phyloP scores from a whole-genome alignment of 2,329 filamentous ascomycete species.

The Exophiala dermatitidis region DNA sequence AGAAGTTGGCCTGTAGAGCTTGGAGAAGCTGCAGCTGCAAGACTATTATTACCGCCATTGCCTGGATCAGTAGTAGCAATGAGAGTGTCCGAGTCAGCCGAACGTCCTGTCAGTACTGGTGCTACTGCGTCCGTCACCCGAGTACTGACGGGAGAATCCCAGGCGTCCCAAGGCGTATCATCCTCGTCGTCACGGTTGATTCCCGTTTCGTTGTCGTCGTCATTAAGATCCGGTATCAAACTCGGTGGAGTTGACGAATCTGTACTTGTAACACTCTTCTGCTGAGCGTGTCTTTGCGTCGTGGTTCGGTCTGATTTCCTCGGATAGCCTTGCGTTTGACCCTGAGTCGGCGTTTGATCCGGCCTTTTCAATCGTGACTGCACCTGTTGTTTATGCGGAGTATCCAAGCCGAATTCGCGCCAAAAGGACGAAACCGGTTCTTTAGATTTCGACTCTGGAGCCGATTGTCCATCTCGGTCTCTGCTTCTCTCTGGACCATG shows the following conservation, averaged over 20 bases:
- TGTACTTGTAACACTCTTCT: slow-evolving; percentile 21
- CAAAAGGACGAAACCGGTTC: slow-evolving; percentile 40
- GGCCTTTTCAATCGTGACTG: not conserved
- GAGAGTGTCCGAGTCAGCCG: too few species aligned
- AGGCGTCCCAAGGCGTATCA: slow-evolving; percentile 49
- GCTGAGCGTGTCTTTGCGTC: slow-evolving; percentile 13
- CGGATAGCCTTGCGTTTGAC: not conserved
- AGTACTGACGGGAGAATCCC: slow-evolving; percentile 43
- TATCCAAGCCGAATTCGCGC: slow-evolving; percentile 47
- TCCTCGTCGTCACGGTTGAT: slow-evolving; percentile 30
- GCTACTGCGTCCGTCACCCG: not conserved
- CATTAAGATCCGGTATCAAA: slow-evolving; percentile 19
- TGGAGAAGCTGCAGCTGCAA: too few species aligned
- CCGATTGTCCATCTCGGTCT: not conserved
- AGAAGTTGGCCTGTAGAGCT: slow-evolving; percentile 1
- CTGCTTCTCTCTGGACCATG: not conserved
- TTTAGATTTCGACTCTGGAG: slow-evolving; percentile 28
- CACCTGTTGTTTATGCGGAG: slow-evolving; percentile 32
- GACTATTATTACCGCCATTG: not conserved
- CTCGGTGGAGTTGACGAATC: slow-evolving; percentile 23
- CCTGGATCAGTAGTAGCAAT: too few species aligned
- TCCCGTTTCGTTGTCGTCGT: slow-evolving; percentile 27
- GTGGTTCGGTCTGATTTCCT: slow-evolving; percentile 25
- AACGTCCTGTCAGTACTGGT: too few species aligned
- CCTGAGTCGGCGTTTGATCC: not conserved